These are phyloP conservation scores for Serendipita vermifera DNA, from an alignment of 768 basidiomycete genomes.

Conservation along the genomic window DNA sequence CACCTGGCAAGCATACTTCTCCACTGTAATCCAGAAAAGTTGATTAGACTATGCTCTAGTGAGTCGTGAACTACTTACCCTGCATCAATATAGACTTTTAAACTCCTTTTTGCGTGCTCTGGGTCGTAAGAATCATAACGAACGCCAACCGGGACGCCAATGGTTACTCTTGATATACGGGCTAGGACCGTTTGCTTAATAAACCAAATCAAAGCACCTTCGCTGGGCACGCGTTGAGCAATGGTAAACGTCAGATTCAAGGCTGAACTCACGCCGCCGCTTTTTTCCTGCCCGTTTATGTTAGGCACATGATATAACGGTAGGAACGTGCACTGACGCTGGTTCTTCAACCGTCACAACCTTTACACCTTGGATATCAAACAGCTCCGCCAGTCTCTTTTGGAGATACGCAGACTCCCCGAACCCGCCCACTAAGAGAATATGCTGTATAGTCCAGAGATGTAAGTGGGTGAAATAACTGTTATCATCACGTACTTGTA, in stretches of 20 bases:
- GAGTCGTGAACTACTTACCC: background rate
- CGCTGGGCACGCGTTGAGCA: background rate
- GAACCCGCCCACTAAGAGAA: background rate
- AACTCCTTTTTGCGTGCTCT: background rate
- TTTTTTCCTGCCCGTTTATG: background rate
- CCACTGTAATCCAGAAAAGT: background rate
- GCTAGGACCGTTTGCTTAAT: conserved; percentile 3
- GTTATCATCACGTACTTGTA: background rate
- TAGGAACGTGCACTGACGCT: background rate
- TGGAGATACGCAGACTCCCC: conserved; percentile 3
- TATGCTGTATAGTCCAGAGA: background rate
- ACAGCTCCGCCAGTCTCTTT: background rate
- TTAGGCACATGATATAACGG: background rate
- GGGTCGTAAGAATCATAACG: background rate
- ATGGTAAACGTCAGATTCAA: background rate
- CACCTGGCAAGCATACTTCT: background rate
- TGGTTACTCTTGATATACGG: background rate
- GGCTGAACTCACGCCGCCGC: background rate
- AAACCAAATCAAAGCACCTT: conserved; percentile 5
- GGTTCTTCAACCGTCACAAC: conserved; percentile 6
- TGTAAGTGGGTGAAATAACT: background rate
- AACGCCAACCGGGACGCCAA: background rate
- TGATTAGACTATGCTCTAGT: background rate
- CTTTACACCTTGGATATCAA: background rate
- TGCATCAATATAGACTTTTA: background rate